phyloP scores from a whole-genome alignment of 1,284 basidiomycete genomes.

The Inonotus hispidus region DNA sequence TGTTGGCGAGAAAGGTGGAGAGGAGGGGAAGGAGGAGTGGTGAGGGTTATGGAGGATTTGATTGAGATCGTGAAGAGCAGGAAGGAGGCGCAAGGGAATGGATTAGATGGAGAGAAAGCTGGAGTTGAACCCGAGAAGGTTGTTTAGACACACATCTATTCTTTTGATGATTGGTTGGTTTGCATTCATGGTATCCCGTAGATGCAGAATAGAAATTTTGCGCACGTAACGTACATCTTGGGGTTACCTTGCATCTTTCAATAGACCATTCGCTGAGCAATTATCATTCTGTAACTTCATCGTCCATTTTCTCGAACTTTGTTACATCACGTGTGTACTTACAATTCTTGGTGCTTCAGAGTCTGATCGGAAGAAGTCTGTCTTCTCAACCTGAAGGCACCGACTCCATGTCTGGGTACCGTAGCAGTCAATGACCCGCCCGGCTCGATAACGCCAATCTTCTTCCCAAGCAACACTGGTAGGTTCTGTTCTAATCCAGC shows the following conservation, averaged over 20 bases:
- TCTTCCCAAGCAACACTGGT: constrained; percentile 15
- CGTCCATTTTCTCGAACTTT: neutral
- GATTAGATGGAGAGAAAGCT: neutral
- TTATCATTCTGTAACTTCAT: neutral
- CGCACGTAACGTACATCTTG: too few species aligned
- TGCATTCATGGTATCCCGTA: too few species aligned
- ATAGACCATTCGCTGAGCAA: neutral
- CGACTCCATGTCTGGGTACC: constrained; percentile 14
- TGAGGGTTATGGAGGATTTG: constrained; percentile 42
- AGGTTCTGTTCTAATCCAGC: constrained; percentile 11
- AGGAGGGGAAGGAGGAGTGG: constrained; percentile 70
- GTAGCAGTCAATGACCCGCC: constrained; percentile 9
- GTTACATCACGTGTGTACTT: neutral
- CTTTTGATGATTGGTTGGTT: too few species aligned
- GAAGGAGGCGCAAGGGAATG: neutral
- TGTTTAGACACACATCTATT: neutral
- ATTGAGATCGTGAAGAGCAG: neutral
- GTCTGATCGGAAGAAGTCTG: neutral
- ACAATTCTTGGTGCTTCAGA: neutral
- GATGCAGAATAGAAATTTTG: too few species aligned
- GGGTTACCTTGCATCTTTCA: too few species aligned
- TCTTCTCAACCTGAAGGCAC: constrained; percentile 10
- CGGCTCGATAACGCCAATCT: constrained; percentile 12
- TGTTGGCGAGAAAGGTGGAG: constrained; percentile 47
- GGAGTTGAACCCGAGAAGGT: neutral